Evolutionary conservation across 768 basidiomycete species (phyloP), one percentile per base, ranked within the genome.

Genomic region (Pisolithus tinctorius): DNA sequence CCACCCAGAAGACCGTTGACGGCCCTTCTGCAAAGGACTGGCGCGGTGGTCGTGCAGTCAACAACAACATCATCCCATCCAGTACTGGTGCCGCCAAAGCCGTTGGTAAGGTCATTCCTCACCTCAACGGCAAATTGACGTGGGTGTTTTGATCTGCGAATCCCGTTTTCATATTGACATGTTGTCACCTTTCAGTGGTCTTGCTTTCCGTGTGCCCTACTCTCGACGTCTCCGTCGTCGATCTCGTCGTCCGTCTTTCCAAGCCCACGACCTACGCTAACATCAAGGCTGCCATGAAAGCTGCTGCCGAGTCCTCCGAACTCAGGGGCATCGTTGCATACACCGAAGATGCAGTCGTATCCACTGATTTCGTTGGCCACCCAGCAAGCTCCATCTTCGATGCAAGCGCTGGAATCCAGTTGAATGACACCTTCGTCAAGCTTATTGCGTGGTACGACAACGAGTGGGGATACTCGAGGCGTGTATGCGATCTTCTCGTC

Each of bases 21-120:
- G 93, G 92, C 47, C 92, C 92, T 42, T 95, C 93, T 45, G 67
- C 80, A 79, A 98, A 94, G 78, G 93, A 95, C 77, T 95, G 93
- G 93, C 90, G 93, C 69, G 93, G 93, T 67, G 93, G 93, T 58
- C 95, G 95, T 74, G 84, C 85, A 63, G 93, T 94, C 58, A 87
- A 85, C 73, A 88, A 88, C 78, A 99, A 99, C 83, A 97, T 99
- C 76, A 99, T 99, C 68, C 95, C 95, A 46, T 96, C 94, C 23
- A 95, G 94, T 61, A 97, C 95, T 59, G 95, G 95, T 74, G 95
- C 95, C 58, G 95, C 95, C 70, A 99, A 98, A 83, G 93, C 93
- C 57, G 93, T 95, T 66, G 93, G 93, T 63, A 95, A 96, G 79
- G 93, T 99, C 72, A 97, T 98, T 69, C 95, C 95, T 54, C 69